Evolutionary conservation across 1,284 basidiomycete species (phyloP).

Genomic region (Wallemia ichthyophaga): DNA sequence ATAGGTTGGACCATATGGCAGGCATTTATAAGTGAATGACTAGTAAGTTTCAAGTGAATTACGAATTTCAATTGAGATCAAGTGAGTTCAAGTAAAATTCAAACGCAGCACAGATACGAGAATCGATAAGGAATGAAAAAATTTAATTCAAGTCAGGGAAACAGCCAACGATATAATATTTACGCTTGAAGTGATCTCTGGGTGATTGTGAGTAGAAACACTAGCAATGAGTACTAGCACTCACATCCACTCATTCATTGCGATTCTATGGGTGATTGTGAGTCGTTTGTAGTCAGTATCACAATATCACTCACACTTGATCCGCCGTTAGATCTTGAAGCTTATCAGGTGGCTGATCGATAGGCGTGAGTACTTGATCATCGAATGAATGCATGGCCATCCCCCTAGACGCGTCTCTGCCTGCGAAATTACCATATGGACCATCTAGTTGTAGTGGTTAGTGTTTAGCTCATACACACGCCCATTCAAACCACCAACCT

Average conservation of each 20-base stretch:
- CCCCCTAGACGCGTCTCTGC: slow-evolving; percentile 66
- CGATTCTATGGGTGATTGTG: neutral
- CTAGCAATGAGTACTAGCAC: neutral
- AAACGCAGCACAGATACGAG: too few relatives aligned
- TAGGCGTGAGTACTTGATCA: slow-evolving; percentile 58
- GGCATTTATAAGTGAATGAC: neutral
- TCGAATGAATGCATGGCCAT: slow-evolving; percentile 97
- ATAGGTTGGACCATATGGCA: neutral
- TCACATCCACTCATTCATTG: neutral
- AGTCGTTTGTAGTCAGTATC: neutral
- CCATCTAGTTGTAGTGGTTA: slow-evolving; percentile 27
- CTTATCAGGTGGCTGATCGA: slow-evolving; percentile 59
- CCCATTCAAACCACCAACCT: slow-evolving; percentile 28
- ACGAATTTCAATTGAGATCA: too few relatives aligned
- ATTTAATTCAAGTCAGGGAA: too few relatives aligned
- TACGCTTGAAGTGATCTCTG: neutral
- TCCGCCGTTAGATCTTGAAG: slow-evolving; percentile 40
- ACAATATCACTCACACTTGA: slow-evolving; percentile 36
- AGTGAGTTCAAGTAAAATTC: too few relatives aligned
- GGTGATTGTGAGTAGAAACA: neutral
- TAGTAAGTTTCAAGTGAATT: too few relatives aligned
- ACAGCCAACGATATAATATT: neutral
- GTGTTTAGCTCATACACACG: too few relatives aligned
- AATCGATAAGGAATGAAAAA: too few relatives aligned
- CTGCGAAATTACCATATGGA: slow-evolving; percentile 90